phyloP scores from a whole-genome alignment of 1,284 basidiomycete genomes.

The Pascua guehoae region DNA sequence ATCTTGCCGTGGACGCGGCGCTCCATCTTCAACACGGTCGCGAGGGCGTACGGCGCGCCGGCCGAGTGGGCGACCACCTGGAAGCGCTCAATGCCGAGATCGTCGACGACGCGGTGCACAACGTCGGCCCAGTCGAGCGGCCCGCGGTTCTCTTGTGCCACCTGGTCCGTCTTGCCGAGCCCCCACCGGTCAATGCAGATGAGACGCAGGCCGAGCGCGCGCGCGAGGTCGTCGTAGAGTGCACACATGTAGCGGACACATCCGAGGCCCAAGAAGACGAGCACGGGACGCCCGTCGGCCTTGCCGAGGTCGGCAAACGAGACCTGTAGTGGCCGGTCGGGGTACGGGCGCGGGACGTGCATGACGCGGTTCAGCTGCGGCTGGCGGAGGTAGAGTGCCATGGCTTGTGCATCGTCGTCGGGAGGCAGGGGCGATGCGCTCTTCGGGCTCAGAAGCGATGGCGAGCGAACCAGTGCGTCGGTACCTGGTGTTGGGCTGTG shows the following conservation, averaged over 20 bases:
- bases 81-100: slow-evolving; percentile 71
- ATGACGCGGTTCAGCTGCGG: slow-evolving; percentile 77
- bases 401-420: slow-evolving; percentile 25
- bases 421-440: slow-evolving; percentile 8
- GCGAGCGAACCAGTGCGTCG: slow-evolving; percentile 1
- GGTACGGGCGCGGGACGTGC: slow-evolving; percentile 63
- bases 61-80: slow-evolving; percentile 95
- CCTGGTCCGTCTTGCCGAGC: slow-evolving; percentile 73
- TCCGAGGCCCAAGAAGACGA: slow-evolving; percentile 89
- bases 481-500: neutral
- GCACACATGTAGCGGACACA: slow-evolving; percentile 92
- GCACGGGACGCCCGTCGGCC: slow-evolving; percentile 73
- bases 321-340: slow-evolving; percentile 71
- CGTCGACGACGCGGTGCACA: slow-evolving; percentile 82
- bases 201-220: slow-evolving; percentile 75
- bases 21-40: slow-evolving; percentile 70
- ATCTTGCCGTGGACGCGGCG: slow-evolving; percentile 77
- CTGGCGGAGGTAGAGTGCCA: slow-evolving; percentile 67
- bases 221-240: slow-evolving; percentile 92
- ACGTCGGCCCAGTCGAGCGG: slow-evolving; percentile 87
- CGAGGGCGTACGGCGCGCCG: slow-evolving; percentile 89
- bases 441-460: slow-evolving; percentile 8
- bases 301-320: slow-evolving; percentile 88
- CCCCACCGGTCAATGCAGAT: slow-evolving; percentile 98
- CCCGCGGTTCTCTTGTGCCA: slow-evolving; percentile 64